Evolutionary conservation across 495 filamentous ascomycete genomes (phyloP).

Genomic region (Platismatia glauca): DNA sequence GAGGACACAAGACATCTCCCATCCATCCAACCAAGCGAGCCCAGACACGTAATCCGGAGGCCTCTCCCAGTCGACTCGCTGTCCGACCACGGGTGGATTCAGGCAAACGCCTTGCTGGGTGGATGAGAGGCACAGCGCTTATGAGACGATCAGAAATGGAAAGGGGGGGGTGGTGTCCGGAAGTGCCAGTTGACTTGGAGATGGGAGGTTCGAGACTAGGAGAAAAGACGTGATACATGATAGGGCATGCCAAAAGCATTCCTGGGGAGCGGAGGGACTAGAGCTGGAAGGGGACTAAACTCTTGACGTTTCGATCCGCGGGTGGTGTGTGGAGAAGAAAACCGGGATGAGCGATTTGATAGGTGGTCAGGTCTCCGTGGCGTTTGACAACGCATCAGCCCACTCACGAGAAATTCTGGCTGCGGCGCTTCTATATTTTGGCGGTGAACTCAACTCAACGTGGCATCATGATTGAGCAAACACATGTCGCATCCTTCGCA

Average conservation of each 20-base stretch:
- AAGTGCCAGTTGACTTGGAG: neutral
- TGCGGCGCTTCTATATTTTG: slow-evolving; percentile 9
- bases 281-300: slow-evolving; percentile 5
- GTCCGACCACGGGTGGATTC: neutral
- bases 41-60: slow-evolving; percentile 10
- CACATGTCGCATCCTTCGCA: neutral
- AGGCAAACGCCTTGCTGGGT: neutral
- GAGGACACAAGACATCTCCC: neutral
- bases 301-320: slow-evolving; percentile 9
- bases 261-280: slow-evolving; percentile 1
- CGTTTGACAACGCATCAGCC: slow-evolving; percentile 17
- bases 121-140: slow-evolving; percentile 15
- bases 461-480: neutral
- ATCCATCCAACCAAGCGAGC: slow-evolving; percentile 2
- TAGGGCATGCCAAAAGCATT: neutral
- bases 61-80: neutral
- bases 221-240: slow-evolving; percentile 6
- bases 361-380: slow-evolving; percentile 6
- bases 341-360: neutral
- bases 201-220: slow-evolving; percentile 6
- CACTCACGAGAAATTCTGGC: slow-evolving; percentile 4
- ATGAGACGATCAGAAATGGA: neutral
- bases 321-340: slow-evolving; percentile 12
- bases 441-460: neutral
- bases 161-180: neutral